These are phyloP conservation scores for Aechmea fasciata DNA, from an alignment of 176 grass and related monocot species.

Conservation along the genomic window DNA sequence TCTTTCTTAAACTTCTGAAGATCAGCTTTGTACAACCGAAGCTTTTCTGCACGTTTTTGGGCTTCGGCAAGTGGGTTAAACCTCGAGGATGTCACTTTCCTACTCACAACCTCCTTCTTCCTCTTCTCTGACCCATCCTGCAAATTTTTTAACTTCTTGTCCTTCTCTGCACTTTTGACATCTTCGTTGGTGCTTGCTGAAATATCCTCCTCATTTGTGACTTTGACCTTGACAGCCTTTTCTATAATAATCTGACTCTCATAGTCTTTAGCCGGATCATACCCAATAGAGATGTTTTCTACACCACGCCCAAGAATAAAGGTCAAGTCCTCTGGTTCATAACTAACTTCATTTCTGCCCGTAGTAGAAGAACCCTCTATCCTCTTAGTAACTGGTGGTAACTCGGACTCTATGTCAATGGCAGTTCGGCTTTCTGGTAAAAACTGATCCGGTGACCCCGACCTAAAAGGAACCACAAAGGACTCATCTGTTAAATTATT, in stretches of 20 bases:
- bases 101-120: conserved; percentile 50
- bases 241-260: conserved; percentile 44
- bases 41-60: conserved; percentile 80
- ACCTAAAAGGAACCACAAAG: conserved; percentile 80
- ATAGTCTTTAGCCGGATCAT: conserved; percentile 84
- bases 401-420: conserved; percentile 81
- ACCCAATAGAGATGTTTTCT: conserved; percentile 51
- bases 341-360: conserved; percentile 40
- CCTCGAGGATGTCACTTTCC: conserved; percentile 47
- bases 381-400: conserved; percentile 28
- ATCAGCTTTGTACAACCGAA: conserved; percentile 71
- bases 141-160: conserved; percentile 55
- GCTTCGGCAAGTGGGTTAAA: conserved; percentile 51
- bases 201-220: conserved; percentile 33
- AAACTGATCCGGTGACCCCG: conserved; percentile 40
- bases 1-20: conserved; percentile 92
- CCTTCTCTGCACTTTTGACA: conserved; percentile 43
- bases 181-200: conserved; percentile 30
- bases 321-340: conserved; percentile 76
- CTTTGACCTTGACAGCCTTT: conserved; percentile 32
- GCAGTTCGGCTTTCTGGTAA: conserved; percentile 38
- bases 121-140: conserved; percentile 61
- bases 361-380: conserved; percentile 26
- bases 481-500: conserved; percentile 56
- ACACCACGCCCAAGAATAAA: conserved; percentile 55